These are phyloP conservation scores for Psophocarpus tetragonolobus DNA, from an alignment of 306 rosid genomes.

Conservation along the genomic window DNA sequence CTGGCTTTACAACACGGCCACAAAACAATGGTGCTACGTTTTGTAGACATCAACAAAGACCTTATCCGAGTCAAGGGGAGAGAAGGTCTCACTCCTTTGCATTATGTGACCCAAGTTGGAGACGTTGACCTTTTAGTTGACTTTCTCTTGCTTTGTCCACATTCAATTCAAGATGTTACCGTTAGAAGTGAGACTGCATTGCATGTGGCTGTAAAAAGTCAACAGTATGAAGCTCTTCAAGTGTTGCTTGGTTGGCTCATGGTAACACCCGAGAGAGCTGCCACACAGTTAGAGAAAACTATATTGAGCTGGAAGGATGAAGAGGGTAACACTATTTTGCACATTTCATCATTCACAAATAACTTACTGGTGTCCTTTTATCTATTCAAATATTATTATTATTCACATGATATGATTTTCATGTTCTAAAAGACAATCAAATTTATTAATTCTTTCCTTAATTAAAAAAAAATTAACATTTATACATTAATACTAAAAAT, in stretches of 20 bases:
- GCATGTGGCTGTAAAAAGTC: conserved; percentile 32
- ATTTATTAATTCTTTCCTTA: too few species aligned
- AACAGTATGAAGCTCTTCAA: conserved; percentile 7
- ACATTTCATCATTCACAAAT: conserved; percentile 18
- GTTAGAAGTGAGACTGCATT: conserved; percentile 36
- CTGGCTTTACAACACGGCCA: not conserved
- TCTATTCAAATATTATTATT: too few species aligned
- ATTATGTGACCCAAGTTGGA: not conserved
- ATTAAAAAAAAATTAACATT: too few species aligned
- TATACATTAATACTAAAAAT: too few species aligned
- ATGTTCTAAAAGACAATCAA: too few species aligned
- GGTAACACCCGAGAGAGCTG: too few species aligned
- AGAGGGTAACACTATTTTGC: conserved; percentile 36
- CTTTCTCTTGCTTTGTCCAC: conserved; percentile 33
- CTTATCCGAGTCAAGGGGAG: not conserved
- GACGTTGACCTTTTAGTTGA: conserved; percentile 8
- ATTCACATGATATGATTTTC: too few species aligned
- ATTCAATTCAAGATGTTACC: conserved; percentile 35
- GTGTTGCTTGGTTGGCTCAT: conserved; percentile 29
- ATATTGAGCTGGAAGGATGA: conserved; percentile 26
- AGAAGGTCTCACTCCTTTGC: not conserved
- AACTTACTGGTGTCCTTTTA: too few species aligned
- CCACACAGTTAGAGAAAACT: not conserved
- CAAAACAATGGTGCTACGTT: not conserved
- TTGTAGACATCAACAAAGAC: not conserved